Base-by-base conservation (phyloP, 805 yeast species). In the Saturnispora saitoi region DNA sequence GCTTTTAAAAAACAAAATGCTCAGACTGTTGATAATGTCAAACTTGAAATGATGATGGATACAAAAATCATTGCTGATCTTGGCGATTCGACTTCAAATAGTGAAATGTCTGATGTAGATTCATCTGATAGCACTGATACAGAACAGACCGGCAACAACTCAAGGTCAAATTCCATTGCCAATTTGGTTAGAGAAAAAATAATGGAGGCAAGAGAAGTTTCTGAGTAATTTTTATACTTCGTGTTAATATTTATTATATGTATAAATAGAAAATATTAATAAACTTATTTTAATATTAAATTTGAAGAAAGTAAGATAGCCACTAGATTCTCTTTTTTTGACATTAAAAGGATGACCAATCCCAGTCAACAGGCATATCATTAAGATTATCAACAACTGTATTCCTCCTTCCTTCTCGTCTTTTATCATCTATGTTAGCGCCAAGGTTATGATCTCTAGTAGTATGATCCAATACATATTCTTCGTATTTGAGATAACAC, bases 41-140 rank as follows among this genome's bases (percentile, higher is more conserved):
- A 47, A 19, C 66, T 66, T 42, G 69, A 71, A 48, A 67, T 76
- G 22, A 69, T 72, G 32, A 69, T 77, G 3, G 69, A 73, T 44
- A 72, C 76, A 32, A 81, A 81, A 2, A 71, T 77, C 62, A 75
- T 77, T 49, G 70, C 76, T 17, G 79, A 76, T 51, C 78, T 76
- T 48, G 54, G 48, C 17, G 59, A 51, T 19, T 57, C 57, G 8
- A 38, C 49, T 8, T 60, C 68, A 2, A 63, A 65, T 22, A 60
- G 60, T 2, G 69, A 66, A 4, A 51, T 62, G 3, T 62, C 67
- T 4, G 56, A 60, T 9, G 57, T 61, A 32, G 61, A 59, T 32
- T 56, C 57, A 42, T 68, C 63, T 9, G 43, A 45, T n/a, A 51
- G 57, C 9, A 34, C 22, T 19, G 38, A 34, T 9, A 34, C 11